These are phyloP conservation scores for Solanum commersonii DNA, from an alignment of 257 asterid genomes.

Conservation along the genomic window DNA sequence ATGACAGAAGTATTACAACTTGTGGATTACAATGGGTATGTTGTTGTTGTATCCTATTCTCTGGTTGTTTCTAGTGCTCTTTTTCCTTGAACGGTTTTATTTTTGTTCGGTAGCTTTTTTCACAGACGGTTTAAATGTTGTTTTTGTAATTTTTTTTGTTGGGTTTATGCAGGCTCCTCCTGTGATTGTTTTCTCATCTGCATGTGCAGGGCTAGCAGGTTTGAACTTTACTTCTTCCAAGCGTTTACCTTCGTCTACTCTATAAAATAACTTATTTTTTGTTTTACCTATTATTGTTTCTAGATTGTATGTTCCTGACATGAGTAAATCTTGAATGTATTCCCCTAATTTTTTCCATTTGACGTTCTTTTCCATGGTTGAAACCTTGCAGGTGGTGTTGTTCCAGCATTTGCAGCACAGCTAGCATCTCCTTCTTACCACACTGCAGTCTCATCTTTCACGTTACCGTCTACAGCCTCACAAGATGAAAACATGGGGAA, in stretches of 20 bases:
- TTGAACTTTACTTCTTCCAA: constrained; percentile 6
- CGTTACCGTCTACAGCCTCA: constrained; percentile 39
- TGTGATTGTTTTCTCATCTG: constrained; percentile 75
- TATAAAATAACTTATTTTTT: background rate
- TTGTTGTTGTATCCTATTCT: background rate
- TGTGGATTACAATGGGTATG: background rate
- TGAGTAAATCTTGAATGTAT: background rate
- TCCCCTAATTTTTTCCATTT: background rate
- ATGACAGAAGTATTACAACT: background rate
- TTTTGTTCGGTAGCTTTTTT: background rate
- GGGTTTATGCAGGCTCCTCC: constrained; percentile 71
- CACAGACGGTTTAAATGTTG: background rate
- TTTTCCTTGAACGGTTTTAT: background rate
- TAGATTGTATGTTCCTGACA: background rate
- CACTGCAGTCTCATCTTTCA: constrained; percentile 35
- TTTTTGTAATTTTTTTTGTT: background rate
- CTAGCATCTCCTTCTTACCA: constrained; percentile 80
- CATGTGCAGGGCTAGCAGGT: constrained; percentile 90
- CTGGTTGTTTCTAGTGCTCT: background rate
- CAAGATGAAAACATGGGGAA: constrained; percentile 21
- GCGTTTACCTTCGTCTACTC: background rate
- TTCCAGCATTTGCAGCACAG: constrained; percentile 79
- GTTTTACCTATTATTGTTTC: background rate
- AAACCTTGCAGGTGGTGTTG: constrained; percentile 65
- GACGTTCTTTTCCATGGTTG: background rate